Percentiles rank a stretch among this genome's conserved stretches.
These are phyloP conservation scores for Rhodotorula sp. DNA, from an alignment of 1,284 basidiomycete species.

Conservation along the genomic window DNA sequence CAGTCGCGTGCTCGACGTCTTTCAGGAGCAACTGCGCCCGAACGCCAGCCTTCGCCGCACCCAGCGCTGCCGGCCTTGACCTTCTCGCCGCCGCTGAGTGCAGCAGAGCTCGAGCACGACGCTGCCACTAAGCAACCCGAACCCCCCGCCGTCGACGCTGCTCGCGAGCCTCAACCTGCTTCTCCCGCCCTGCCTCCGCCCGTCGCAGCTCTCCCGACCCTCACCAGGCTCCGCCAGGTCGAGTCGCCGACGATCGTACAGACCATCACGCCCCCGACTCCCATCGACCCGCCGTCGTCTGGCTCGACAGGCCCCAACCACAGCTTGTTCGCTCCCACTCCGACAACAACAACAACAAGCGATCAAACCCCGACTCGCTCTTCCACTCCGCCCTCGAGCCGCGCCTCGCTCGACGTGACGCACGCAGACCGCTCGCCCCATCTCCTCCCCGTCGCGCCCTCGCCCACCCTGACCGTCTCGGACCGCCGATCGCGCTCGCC, in stretches of 20 bases:
- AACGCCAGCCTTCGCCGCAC: not conserved
- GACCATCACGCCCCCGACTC: slow-evolving; percentile 3
- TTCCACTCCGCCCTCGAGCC: not conserved
- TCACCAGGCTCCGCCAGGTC: slow-evolving; percentile 4
- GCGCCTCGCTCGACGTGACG: not conserved
- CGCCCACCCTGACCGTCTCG: slow-evolving; percentile 3
- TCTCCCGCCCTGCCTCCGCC: slow-evolving; percentile 1
- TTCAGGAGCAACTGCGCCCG: not conserved
- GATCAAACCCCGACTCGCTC: slow-evolving; percentile 4
- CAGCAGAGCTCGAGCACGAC: not conserved
- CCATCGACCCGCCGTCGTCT: not conserved
- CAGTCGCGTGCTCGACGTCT: not conserved
- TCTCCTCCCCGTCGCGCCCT: slow-evolving; percentile 4
- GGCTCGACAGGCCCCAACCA: not conserved
- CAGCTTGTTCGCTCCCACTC: slow-evolving; percentile 1
- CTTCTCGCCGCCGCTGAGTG: slow-evolving; percentile 7
- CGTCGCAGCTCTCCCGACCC: not conserved
- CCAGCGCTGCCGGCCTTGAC: slow-evolving; percentile 17
- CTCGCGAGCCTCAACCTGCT: not conserved
- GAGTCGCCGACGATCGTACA: not conserved
- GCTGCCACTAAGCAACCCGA: not conserved
- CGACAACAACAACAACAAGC: not conserved
- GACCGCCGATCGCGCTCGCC: not conserved
- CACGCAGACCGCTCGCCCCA: not conserved
- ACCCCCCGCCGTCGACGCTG: not conserved